A percentile compares a stretch with the other conserved stretches of the same genome.
phyloP scores from a whole-genome alignment of 2,329 filamentous ascomycete species.

The Lecanicillium sp. region DNA sequence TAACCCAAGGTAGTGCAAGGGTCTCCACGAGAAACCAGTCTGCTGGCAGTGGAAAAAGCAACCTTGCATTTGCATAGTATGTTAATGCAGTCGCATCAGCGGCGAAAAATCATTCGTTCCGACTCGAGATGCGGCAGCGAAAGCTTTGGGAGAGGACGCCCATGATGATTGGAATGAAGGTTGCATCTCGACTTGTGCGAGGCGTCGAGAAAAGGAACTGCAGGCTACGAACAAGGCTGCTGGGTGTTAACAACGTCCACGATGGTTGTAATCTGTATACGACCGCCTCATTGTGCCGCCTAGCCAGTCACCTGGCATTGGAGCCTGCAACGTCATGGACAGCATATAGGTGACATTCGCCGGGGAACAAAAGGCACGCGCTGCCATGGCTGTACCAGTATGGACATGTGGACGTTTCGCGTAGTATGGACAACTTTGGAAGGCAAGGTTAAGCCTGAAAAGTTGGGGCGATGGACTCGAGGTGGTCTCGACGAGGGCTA shows the following conservation, averaged over 20 bases:
- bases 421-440: not conserved
- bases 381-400: not conserved
- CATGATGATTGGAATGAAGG: not conserved
- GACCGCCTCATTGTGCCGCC: not conserved
- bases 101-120: not conserved
- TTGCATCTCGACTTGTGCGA: no score
- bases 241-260: no score
- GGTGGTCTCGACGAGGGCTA: no score
- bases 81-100: not conserved
- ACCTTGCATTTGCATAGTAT: not conserved
- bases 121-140: not conserved
- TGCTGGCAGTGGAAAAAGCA: slow-evolving; percentile 9
- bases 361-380: not conserved
- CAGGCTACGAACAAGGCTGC: not conserved
- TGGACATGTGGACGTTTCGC: not conserved
- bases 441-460: not conserved
- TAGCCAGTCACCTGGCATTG: not conserved
- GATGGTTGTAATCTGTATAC: no score
- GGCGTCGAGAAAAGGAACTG: no score
- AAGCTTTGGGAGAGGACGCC: not conserved
- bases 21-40: slow-evolving; percentile 2
- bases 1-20: slow-evolving; percentile 3
- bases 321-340: slow-evolving; percentile 3
- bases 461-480: no score
- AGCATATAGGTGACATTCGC: not conserved